Evolutionary conservation across 331 rosid genomes (phyloP), one percentile per base, ranked within the genome.

Genomic region (Dryas integrifolia): DNA sequence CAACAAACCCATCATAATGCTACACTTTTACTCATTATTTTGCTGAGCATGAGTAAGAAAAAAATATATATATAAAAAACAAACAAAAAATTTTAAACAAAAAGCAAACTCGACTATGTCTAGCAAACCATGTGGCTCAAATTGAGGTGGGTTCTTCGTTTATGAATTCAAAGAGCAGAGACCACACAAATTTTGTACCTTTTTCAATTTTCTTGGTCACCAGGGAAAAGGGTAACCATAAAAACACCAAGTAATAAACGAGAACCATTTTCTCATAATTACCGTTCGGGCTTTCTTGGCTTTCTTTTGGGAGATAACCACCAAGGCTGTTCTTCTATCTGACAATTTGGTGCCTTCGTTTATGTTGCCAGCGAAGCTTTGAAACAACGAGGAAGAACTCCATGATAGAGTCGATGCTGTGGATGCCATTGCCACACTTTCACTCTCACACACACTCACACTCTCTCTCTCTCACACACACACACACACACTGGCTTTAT

Each of bases 201-300:
- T 26, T 13, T 14, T 51, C 21, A 51, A n/a, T 51, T 51, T 51
- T 51, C 35, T 30, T 30, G 35, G 35, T 30, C 35, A 1, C 35
- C 35, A 30, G 35, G 35, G 35, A 30, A 26, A 58, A 58, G 21
- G 60, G 35, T 15, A 49, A 56, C 0, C 13, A 68, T 51, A 6
- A 63, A 53, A 52, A 13, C 21, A 53, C 12, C 50, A 55, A 52
- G 74, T 35, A 9, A 15, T 26, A 18, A 46, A 68, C 39, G 14
- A 40, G 48, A 72, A 68, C 68, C 77, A 78, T 71, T 46, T 68
- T 59, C 57, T 15, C 40, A 35, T 3, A 49, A 41, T 67, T 76
- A 94, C 97, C 97, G 90, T 87, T 57, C 98, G 90, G 24, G 80
- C 72, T 84, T 91, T 95, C 82, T 76, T 80, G 9, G 96, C 68